phyloP scores from a whole-genome alignment of 176 grass and related monocot species.

The Aegilops bicornis region DNA sequence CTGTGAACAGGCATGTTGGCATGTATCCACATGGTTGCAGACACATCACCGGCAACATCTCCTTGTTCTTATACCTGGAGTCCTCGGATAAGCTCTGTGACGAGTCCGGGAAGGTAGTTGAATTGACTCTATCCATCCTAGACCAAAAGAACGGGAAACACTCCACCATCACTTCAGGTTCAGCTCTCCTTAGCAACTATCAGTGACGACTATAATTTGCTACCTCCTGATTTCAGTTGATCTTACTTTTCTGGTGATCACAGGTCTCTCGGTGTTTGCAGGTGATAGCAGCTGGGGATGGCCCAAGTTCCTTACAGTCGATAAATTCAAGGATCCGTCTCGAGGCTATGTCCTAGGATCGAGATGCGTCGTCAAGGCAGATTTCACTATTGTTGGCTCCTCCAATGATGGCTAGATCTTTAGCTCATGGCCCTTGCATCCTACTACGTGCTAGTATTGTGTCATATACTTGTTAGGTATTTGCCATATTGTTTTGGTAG shows the following conservation, averaged over 20 bases:
- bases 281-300: not conserved
- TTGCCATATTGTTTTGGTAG: not conserved
- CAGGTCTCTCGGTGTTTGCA: not conserved
- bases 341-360: not conserved
- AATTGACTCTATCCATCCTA: conserved; percentile 9
- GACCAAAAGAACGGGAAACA: not conserved
- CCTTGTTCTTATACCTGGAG: conserved; percentile 9
- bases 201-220: not conserved
- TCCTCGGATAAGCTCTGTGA: not conserved
- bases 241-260: not conserved
- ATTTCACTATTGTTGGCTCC: not conserved
- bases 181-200: not conserved
- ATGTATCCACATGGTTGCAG: conserved; percentile 13
- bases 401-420: not conserved
- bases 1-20: conserved; percentile 9
- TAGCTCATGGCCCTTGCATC: not conserved
- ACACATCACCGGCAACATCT: conserved; percentile 10
- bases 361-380: not conserved
- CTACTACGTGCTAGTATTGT: not conserved
- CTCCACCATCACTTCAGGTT: not conserved
- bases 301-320: not conserved
- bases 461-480: not conserved
- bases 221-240: not conserved
- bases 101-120: not conserved
- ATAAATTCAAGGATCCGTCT: not conserved